Base-by-base conservation (phyloP, 345 rosid species). In the Euphorbia lathyris region DNA sequence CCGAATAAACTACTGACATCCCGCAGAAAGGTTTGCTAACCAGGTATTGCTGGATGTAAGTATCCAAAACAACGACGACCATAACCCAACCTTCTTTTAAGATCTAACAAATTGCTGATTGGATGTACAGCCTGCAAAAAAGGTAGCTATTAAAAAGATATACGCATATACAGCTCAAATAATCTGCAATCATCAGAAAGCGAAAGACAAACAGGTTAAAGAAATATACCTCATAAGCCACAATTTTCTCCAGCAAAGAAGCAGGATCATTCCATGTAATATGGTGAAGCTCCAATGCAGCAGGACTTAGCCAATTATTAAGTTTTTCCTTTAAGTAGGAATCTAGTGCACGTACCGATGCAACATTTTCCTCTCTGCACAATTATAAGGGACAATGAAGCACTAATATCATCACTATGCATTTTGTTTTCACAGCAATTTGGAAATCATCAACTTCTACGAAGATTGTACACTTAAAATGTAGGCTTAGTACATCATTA, bases 251-350 rank as follows among this genome's bases (percentile, higher is more conserved):
- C 66, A 95, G 85, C 80, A 95, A 81, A 47, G 96, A 90, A 78
- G 97, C 94, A 76, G 97, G 88, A 79, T 95, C 92, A 68, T 88
- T 83, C 97, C 96, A 95, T 16, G 99, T 92, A 67, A 92, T 87
- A 48, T 90, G 97, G 74, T 84, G 94, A 79, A 95, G 97, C 92
- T 88, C 92, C 76, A 90, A 81, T 42, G 90, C 79, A 48, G 97
- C 96, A 78, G 97, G 97, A 77, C 90, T 87, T 67, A 95, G 99
- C 97, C 97, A 95, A 48, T 92, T 85, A 77, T 81, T 76, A 29
- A 95, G 97, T 74, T 88, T 88, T 77, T 92, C 98, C 86, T 90
- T 92, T 57, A 92, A 66, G 82, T 78, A 79, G 25, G 92, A 82
- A 85, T 90, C 97, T 56, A 95, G 68, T 42, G 90, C 86, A 76